Base-by-base conservation (phyloP, 2,329 filamentous ascomycete genomes). In the Neospermospora avenae region DNA sequence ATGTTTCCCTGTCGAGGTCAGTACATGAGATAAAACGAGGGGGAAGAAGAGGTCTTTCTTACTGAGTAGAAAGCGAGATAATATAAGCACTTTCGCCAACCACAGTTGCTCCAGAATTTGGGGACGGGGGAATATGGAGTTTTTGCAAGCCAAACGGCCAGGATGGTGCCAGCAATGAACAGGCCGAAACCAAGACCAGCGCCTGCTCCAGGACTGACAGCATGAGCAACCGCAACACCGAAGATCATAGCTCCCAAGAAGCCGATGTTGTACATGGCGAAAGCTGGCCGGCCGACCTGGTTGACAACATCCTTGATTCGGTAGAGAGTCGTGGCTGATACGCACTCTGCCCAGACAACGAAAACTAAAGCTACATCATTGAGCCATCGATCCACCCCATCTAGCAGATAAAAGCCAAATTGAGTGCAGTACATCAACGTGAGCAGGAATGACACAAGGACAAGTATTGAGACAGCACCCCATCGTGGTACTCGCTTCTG, bases 61-160 rank as follows among this genome's bases (percentile, higher is more conserved):
- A 54, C 51, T 14, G 51, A 54, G n/a, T 54, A 54, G 22, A 54
- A 54, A 7, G 51, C 35, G 7, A 54, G 35, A 54, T 54, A 54
- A 42, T 54, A 54, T 18, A 54, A 54, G 18, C 51, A 35, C 28
- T 16, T 28, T 22, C 41, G n/a, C 25, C 16, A 6, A 28, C 11
- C 16, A 54, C 42, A 25, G 20, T 11, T 54, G 18, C 24, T 31
- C 35, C 35, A 54, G 39, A 54, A 34, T 20, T 54, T 42, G 1
- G 35, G 51, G 7, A 41, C 51, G 5, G 1, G 2, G 8, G 51
- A 42, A 8, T 54, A 20, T 18, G 51, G 51, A 7, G 51, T 54
- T 37, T 54, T 54, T 25, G 35, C 35, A 4, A 54, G 14, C 5
- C n/a, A 42, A 13, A 54, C 18, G 2, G 51, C 22, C 8, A 44